A percentile compares a stretch with the other conserved stretches of the same genome.
phyloP scores from a whole-genome alignment of 495 filamentous ascomycete species.

The Talaromyces nanjingensis region DNA sequence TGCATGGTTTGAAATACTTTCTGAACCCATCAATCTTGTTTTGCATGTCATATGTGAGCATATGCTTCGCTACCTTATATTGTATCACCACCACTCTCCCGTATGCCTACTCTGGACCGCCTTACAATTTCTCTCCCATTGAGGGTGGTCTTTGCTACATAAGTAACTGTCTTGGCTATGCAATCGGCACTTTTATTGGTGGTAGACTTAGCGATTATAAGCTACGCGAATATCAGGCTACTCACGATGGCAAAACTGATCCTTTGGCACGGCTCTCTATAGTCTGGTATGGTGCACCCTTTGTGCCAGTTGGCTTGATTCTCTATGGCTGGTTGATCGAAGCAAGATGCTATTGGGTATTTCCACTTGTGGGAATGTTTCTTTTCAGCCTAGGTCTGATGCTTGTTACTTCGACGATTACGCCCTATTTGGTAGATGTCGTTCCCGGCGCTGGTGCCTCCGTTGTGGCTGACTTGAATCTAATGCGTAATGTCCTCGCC shows the following conservation, averaged over 20 bases:
- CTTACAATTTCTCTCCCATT: constrained; percentile 12
- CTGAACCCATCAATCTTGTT: neutral
- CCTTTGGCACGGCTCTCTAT: constrained; percentile 11
- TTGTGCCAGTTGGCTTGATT: constrained; percentile 11
- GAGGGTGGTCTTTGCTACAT: constrained; percentile 10
- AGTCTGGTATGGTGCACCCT: constrained; percentile 6
- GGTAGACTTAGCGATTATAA: constrained; percentile 9
- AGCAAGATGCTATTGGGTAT: constrained; percentile 7
- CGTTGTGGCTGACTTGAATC: neutral
- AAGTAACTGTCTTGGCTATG: constrained; percentile 9
- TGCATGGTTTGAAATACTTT: neutral
- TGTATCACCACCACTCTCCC: constrained; percentile 11
- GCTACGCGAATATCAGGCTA: neutral
- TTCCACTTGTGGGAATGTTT: constrained; percentile 3
- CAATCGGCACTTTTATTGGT: constrained; percentile 4
- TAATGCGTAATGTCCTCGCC: neutral
- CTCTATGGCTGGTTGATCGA: constrained; percentile 11
- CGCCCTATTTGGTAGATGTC: neutral
- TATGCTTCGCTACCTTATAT: constrained; percentile 10
- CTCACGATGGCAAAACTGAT: neutral
- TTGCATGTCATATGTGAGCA: constrained; percentile 8
- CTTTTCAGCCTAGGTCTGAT: neutral
- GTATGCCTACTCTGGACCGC: constrained; percentile 8
- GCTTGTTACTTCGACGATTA: neutral
- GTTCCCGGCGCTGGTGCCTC: neutral